Evolutionary conservation across 495 filamentous ascomycete genomes (phyloP), one percentile per base, ranked within the genome.

Genomic region (Recurvomyces mirabilis): DNA sequence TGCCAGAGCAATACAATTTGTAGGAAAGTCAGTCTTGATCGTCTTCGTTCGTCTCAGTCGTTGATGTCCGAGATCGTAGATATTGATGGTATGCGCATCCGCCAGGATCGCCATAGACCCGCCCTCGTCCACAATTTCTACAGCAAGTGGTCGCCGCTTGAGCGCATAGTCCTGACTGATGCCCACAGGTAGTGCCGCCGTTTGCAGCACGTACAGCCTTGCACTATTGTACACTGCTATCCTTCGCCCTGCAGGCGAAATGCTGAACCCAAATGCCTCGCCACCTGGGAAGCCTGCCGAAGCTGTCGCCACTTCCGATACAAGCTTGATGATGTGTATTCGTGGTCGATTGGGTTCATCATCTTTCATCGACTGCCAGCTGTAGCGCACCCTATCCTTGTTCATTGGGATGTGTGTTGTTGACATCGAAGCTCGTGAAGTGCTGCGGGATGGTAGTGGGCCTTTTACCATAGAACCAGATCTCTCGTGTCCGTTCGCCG

Each of bases 141-240:
- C 51, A 5, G 51, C 51, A 11, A 50, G 30, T 6, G 51, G 51
- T 17, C 51, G 46, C 9, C 51, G 40, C 31, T 54, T 54, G 0
- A 54, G 25, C 14, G 51, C 51, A 36, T 50, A 54, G 46, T 54
- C 51, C 18, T 54, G 51, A 25, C 46, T 54, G 41, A 54, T 42
- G 25, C 51, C 51, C 14, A 54, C 46, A 2, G 51, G 51, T n/a
- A 54, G 24, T 3, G 51, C 51, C 13, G 40, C 51, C 9, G 41
- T 54, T 30, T 54, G 46, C 19, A 54, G 28, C 9, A 50, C 39
- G 31, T 50, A 54, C 1, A 54, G 30, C 22, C 46, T 17, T 22
- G 51, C 47, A 37, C 46, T 50, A 25, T 54, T 54, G 42, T 46
- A 54, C 2, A 42, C 51, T 5, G 51, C 51, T 14, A 54, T 43